phyloP scores from a whole-genome alignment of 495 filamentous ascomycete genomes.

The Cenococcum geophilum region DNA sequence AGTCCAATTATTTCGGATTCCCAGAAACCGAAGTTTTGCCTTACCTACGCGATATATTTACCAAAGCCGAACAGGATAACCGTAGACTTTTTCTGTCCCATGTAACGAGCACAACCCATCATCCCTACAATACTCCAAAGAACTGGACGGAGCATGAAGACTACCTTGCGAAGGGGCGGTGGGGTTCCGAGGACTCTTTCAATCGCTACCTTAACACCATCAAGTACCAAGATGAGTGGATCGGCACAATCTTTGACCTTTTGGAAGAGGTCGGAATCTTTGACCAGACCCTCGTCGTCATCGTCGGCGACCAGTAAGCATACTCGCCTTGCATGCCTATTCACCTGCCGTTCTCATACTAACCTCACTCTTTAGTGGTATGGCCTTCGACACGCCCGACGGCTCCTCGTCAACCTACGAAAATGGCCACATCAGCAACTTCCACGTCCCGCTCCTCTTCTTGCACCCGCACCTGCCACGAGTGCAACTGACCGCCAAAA shows the following conservation, averaged over 20 bases:
- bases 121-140: slow-evolving; percentile 42
- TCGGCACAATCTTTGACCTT: slow-evolving; percentile 43
- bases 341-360: not conserved
- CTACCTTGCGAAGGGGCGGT: slow-evolving; percentile 32
- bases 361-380: slow-evolving; percentile 24
- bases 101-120: slow-evolving; percentile 45
- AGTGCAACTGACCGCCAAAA: slow-evolving; percentile 42
- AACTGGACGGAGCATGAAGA: slow-evolving; percentile 35
- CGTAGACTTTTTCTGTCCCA: slow-evolving; percentile 47
- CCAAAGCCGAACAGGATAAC: slow-evolving; percentile 39
- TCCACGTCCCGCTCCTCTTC: slow-evolving; percentile 48
- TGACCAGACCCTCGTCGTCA: slow-evolving; percentile 46
- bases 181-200: slow-evolving; percentile 34
- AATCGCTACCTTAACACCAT: slow-evolving; percentile 44
- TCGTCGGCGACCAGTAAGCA: slow-evolving; percentile 47
- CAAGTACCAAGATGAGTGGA: slow-evolving; percentile 45
- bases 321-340: not conserved
- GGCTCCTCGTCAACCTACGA: slow-evolving; percentile 45
- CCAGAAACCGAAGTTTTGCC: slow-evolving; percentile 43
- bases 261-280: slow-evolving; percentile 46
- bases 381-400: slow-evolving; percentile 44
- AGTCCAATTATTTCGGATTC: slow-evolving; percentile 47
- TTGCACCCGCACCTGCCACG: slow-evolving; percentile 45
- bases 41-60: slow-evolving; percentile 43
- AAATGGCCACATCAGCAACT: slow-evolving; percentile 47